Evolutionary conservation across 2,329 filamentous ascomycete species (phyloP), one percentile per base, ranked within the genome.

Genomic region (Arthrobotrys sphaeroides): DNA sequence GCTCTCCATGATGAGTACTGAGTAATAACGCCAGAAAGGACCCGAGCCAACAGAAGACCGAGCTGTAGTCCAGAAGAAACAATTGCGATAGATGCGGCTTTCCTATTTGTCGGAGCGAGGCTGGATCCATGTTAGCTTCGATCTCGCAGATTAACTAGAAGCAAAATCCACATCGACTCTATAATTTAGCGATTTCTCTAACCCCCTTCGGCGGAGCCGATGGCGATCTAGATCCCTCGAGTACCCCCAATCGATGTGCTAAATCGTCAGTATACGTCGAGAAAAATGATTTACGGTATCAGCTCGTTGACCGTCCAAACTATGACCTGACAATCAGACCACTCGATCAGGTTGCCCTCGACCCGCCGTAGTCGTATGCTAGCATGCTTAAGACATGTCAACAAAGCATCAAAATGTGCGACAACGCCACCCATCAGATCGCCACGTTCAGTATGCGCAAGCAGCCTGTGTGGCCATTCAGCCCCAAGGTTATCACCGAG

Each of bases 1-100:
- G 87, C 88, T 22, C 92, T 86, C 92, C 92, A 95, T 77, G 86
- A 85, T 0, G 89, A 89, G 80, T 88, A 93, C 78, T 92, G 88
- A 0, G 91, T 88, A 26, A 94, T 85, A 24, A 93, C 88, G 0
- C 92, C 92, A 0, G 91, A 90, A 0, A 95, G 85, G 0, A 94
- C 84, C 1, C 92, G 88, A 0, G 92, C 92, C 64, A 94, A 84
- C 1, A 96, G 85, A 77, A 95, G 88, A 13, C 92, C 92, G 0
- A 94, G 86, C 45, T 92, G 87, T 0, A 94, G 84, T 0, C 91
- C 92, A 0, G 90, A 92, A 1, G 91, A 89, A 5, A 94, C 90
- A 70, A 94, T 88, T 4, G 90, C 90, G 3, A 94, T 85, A 10
- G 90, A 88, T 24, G 88, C 87, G 0, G 91, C 90, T 10, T 90